Conservation (phyloP, 1,284 basidiomycete species). For the Cutaneotrichosporon dermatis region DNA sequence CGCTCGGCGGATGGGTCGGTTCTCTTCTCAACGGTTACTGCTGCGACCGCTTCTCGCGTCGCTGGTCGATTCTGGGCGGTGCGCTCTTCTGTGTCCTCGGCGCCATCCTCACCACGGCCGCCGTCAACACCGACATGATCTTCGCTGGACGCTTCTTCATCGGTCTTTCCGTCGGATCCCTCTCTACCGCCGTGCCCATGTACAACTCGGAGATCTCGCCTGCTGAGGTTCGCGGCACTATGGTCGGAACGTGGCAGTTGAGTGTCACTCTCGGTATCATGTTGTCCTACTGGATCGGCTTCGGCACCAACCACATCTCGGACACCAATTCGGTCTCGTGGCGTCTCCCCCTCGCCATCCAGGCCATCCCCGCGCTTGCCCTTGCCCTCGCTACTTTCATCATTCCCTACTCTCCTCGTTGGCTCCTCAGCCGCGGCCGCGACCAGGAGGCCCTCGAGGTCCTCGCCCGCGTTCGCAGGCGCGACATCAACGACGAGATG, state of each 20-base stretch:
- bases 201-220: constrained; percentile 54
- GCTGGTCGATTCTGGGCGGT: constrained; percentile 26
- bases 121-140: constrained; percentile 21
- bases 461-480: constrained; percentile 58
- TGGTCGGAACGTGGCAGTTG: constrained; percentile 65
- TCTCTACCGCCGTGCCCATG: constrained; percentile 70
- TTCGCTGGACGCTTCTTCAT: constrained; percentile 26
- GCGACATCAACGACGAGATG: constrained; percentile 58
- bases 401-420: constrained; percentile 57
- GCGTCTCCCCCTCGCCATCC: constrained; percentile 70
- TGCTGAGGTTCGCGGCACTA: constrained; percentile 67
- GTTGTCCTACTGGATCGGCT: constrained; percentile 71
- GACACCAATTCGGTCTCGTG: constrained; percentile 59
- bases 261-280: constrained; percentile 58
- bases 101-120: constrained; percentile 19
- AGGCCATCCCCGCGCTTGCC: constrained; percentile 58
- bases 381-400: constrained; percentile 48
- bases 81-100: constrained; percentile 23
- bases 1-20: constrained; percentile 25
- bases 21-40: constrained; percentile 27
- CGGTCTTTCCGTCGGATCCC: constrained; percentile 56
- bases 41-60: constrained; percentile 18
- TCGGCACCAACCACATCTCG: constrained; percentile 59
- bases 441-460: constrained; percentile 65
- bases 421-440: constrained; percentile 58